Percentiles rank a stretch among this genome's conserved stretches.
phyloP scores from a whole-genome alignment of 768 basidiomycete species.

The Xanthoconium purpureum region DNA sequence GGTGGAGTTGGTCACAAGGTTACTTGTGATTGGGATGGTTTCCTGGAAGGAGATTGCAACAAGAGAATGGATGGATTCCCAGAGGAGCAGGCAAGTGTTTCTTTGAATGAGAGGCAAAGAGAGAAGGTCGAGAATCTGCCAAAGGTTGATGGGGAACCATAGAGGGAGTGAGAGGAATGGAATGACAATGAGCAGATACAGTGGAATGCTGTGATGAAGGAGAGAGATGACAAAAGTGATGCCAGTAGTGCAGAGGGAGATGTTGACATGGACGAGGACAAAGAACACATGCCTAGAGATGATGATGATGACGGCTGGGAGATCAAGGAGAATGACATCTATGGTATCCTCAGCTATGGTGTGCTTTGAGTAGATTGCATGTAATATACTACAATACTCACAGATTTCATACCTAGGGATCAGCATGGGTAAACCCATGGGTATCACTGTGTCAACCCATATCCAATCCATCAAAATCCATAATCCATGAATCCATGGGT shows the following conservation, averaged over 20 bases:
- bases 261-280: too few species aligned
- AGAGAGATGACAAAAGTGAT: not conserved
- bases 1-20: slow-evolving; percentile 31
- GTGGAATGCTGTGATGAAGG: not conserved
- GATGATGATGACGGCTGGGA: not conserved
- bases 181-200: not conserved
- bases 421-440: too few species aligned
- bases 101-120: not conserved
- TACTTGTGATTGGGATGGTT: slow-evolving; percentile 8
- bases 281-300: too few species aligned
- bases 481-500: too few species aligned
- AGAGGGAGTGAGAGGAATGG: not conserved
- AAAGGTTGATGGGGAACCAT: not conserved
- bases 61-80: too few species aligned
- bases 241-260: too few species aligned
- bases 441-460: too few species aligned
- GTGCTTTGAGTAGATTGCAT: not conserved
- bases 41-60: not conserved
- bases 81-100: too few species aligned
- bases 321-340: not conserved
- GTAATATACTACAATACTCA: too few species aligned
- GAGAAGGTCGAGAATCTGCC: not conserved
- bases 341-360: not conserved
- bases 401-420: too few species aligned
- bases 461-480: too few species aligned